Base-by-base conservation (phyloP, 1,139 yeast species). In the Pichia sp. region DNA sequence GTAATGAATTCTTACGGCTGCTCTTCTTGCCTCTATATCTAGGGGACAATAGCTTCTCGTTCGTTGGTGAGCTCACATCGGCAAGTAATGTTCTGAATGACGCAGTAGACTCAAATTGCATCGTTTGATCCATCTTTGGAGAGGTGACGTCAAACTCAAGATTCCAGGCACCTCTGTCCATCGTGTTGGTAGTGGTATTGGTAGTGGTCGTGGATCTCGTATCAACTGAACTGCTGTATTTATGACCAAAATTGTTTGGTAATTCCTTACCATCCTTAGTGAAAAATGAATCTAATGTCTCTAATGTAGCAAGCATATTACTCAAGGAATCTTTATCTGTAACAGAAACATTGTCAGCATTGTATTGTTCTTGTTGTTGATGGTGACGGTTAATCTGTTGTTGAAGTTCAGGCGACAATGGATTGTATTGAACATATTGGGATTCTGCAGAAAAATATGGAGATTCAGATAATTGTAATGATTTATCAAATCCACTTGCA, bases 291-390 rank as follows among this genome's bases (percentile, higher is more conserved):
- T 93, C 98, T 56, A 93, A 76, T 60, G 90, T 95, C 60, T 91
- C 98, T 53, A 93, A 72, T n/a, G 95, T 96, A 0, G 96, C 96
- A 83, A 96, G 86, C 85, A 93, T 90, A 60, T 90, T 89, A 62
- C 95, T 89, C 60, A 93, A 75, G 0, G 96, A 84, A 52, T 80
- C 86, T 4, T 77, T 84, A 48, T 83, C 90, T 11, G 72, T 81
- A 19, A 75, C 44, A 58, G 70, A 51, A 6, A 52, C 53, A 27
- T 46, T 44, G 32, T 58, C 58, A 34, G 44, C 54, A 21, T 40
- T 45, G 21, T 27, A 40, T 7, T 46, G 53, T 32, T 54, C 53
- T 36, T 50, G 54, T 20, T 57, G 56, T 72, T 72, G 12, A 35
- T 46, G 42, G 66, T 62, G 59, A 68, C 75, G 31, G 63, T 69